Percentiles rank a stretch among this genome's conserved stretches.
Evolutionary conservation across 2,329 filamentous ascomycete species (phyloP).

Genomic region (Colletotrichum higginsianum): DNA sequence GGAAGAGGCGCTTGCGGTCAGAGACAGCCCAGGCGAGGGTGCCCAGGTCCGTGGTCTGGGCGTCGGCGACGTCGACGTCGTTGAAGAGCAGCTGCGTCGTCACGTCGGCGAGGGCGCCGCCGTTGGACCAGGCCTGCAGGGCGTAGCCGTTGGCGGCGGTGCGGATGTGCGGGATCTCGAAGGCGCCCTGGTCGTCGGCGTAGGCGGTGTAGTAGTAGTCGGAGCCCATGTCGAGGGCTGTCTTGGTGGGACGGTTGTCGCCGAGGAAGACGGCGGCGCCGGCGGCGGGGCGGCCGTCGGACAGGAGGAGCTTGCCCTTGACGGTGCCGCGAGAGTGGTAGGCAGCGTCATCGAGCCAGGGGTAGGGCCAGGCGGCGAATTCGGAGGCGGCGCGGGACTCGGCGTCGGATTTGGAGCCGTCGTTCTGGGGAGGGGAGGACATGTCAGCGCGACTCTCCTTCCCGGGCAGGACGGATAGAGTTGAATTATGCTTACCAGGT

Average conservation of each 20-base stretch:
- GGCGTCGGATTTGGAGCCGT: constrained; percentile 62
- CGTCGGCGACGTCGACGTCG: constrained; percentile 55
- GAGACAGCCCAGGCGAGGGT: constrained; percentile 58
- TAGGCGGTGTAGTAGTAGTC: constrained; percentile 66
- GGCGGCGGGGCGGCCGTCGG: constrained; percentile 63
- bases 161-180: constrained; percentile 60
- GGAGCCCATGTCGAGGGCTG: constrained; percentile 62
- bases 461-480: constrained; percentile 22
- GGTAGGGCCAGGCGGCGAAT: constrained; percentile 62
- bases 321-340: constrained; percentile 66
- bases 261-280: constrained; percentile 54
- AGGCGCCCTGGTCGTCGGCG: constrained; percentile 58
- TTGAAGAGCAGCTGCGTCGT: constrained; percentile 60
- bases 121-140: constrained; percentile 66
- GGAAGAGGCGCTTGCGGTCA: constrained; percentile 59
- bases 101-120: constrained; percentile 59
- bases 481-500: constrained; percentile 34
- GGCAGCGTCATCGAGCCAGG: constrained; percentile 61
- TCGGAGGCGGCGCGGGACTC: constrained; percentile 56
- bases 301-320: constrained; percentile 59
- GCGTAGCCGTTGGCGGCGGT: constrained; percentile 60
- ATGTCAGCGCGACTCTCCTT: background rate
- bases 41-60: constrained; percentile 54
- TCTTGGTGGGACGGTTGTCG: constrained; percentile 55
- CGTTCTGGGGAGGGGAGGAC: constrained; percentile 52